Base-by-base conservation (phyloP, 306 rosid genomes). In the Urtica urens region DNA sequence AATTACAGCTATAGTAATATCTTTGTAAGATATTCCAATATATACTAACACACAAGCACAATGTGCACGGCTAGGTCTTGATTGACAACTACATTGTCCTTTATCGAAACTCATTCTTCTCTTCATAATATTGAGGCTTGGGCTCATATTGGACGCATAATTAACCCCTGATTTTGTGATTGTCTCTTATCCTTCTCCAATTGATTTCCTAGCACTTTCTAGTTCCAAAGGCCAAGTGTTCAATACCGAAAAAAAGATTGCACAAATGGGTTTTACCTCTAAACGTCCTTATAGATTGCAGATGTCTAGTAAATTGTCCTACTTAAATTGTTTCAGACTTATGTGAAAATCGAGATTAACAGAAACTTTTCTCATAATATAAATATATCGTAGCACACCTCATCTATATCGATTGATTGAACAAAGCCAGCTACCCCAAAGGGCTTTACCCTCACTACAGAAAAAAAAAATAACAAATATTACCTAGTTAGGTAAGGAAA, bases 11-110 rank as follows among this genome's bases (percentile, higher is more conserved):
- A 8, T 6, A 3, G 7, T 19, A 6, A 19, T 43, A 7, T 19
- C 7, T 44, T 44, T 22, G 23, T 2, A 10, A 46, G 4, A 23
- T 46, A 10, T 21, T 5, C 24, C 22, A 21, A 24, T 23, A 9
- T 46, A 12, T 24, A 11, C 25, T 25, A 5, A 26, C 29, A 48
- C 20, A 50, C 41, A 31, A 28, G 30, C 14, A 7, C 6, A 4
- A 51, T 33, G 23, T 21, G 10, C 14, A 20, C 7, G 23, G 31
- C 71, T 59, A 53, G 56, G 64, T 44, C 54, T 14, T 63, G 74
- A 71, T 65, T 71, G 85, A 68, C 75, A 63, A 71, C 43, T 81
- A 64, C 77, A 73, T 67, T 58, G 63, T 77, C 60, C 37, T 49
- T 38, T 83, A 80, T 74, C 71, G 57, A 33, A 29, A n/a, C 57